phyloP scores from a whole-genome alignment of 352 stramenopile species.

The Peronospora belbahrii region DNA sequence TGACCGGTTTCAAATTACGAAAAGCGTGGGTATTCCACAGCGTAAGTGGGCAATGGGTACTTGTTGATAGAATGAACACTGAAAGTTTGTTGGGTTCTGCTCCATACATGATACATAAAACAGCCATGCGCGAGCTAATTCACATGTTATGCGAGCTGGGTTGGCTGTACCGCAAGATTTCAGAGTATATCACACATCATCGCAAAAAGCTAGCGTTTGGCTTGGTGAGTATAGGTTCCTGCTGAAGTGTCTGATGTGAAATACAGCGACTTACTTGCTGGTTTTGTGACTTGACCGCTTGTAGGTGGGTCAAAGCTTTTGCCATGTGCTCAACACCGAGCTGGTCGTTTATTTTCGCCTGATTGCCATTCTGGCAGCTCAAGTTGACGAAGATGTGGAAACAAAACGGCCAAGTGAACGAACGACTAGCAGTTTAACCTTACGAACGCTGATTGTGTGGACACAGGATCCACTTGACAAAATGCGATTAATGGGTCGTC shows the following conservation, averaged over 20 bases:
- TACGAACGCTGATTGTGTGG: slow-evolving; percentile 88
- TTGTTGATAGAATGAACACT: too few species aligned
- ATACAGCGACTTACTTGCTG: slow-evolving; percentile 7
- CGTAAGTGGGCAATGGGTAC: slow-evolving; percentile 40
- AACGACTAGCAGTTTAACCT: slow-evolving; percentile 57
- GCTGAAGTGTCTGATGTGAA: background rate
- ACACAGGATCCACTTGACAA: slow-evolving; percentile 81
- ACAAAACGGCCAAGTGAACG: slow-evolving; percentile 37
- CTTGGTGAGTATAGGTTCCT: slow-evolving; percentile 37
- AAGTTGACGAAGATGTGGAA: slow-evolving; percentile 82
- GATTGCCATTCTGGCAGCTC: slow-evolving; percentile 86
- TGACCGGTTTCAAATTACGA: slow-evolving; percentile 77
- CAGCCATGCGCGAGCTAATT: slow-evolving; percentile 80
- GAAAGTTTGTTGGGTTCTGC: too few species aligned
- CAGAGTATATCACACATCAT: slow-evolving; percentile 67
- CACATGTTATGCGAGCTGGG: slow-evolving; percentile 82
- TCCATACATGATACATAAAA: too few species aligned
- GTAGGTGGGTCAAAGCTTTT: slow-evolving; percentile 85
- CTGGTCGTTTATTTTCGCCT: slow-evolving; percentile 90
- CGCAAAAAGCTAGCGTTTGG: slow-evolving; percentile 66
- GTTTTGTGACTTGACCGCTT: background rate
- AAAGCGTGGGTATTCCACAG: slow-evolving; percentile 62
- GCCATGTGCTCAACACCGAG: slow-evolving; percentile 85
- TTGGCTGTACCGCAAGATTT: slow-evolving; percentile 87
- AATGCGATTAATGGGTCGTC: slow-evolving; percentile 83